phyloP scores from a whole-genome alignment of 805 yeast species.

The Cyberlindnera euphorbiae region DNA sequence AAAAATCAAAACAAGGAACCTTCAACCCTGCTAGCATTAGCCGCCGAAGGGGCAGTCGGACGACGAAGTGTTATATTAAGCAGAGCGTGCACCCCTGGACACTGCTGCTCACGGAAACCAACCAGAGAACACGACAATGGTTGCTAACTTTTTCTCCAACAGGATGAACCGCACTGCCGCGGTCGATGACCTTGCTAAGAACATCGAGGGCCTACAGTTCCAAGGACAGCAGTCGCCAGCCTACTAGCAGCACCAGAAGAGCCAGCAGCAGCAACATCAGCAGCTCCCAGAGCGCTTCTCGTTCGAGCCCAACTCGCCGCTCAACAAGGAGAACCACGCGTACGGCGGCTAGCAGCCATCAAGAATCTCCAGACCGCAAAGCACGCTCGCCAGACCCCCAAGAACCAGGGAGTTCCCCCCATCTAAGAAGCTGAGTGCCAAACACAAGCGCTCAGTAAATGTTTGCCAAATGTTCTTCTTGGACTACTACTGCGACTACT shows the following conservation, averaged over 20 bases:
- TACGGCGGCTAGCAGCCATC: not conserved
- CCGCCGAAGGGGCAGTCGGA: too few relatives aligned
- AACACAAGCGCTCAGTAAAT: slow-evolving; percentile 79
- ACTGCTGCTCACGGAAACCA: not conserved
- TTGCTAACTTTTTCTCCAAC: slow-evolving; percentile 28
- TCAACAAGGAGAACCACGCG: slow-evolving; percentile 40
- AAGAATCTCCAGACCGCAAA: not conserved
- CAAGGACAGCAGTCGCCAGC: too few relatives aligned
- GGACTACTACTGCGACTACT: slow-evolving; percentile 93
- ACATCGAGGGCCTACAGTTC: slow-evolving; percentile 26
- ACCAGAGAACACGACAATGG: slow-evolving; percentile 14
- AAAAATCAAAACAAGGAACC: not conserved
- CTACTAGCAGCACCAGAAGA: too few relatives aligned
- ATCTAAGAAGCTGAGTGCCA: slow-evolving; percentile 27
- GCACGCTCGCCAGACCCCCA: too few relatives aligned
- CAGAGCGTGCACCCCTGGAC: not conserved
- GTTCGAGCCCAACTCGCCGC: slow-evolving; percentile 32
- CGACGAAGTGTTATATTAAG: not conserved
- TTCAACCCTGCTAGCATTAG: too few relatives aligned
- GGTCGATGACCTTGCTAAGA: slow-evolving; percentile 25
- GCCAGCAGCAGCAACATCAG: too few relatives aligned
- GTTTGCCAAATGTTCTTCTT: slow-evolving; percentile 92
- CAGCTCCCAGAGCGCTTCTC: too few relatives aligned
- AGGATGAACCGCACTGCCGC: too few relatives aligned
- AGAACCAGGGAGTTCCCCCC: too few relatives aligned